Percentiles rank a stretch among this genome's conserved stretches.
Conservation (phyloP, 129 eudicot genomes). For the Heracleum sosnowskyi region DNA sequence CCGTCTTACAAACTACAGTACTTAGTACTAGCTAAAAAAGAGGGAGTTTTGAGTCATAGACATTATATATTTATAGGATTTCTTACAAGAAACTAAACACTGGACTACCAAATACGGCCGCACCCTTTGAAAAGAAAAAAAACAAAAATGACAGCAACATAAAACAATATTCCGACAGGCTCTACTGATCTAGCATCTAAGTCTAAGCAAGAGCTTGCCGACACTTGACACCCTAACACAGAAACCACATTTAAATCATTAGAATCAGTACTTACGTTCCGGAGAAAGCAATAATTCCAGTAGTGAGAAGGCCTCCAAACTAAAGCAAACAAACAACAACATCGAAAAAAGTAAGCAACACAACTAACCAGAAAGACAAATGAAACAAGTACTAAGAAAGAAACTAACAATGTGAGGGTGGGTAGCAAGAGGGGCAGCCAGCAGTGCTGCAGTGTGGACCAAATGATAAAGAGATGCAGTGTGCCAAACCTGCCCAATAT, state of each 20-base stretch:
- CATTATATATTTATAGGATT: neutral
- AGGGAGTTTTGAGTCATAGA: no score
- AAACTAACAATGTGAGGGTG: slow-evolving; percentile 48
- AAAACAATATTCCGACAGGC: neutral
- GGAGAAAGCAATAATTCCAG: slow-evolving; percentile 81
- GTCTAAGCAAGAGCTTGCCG: neutral
- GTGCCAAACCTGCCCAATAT: slow-evolving; percentile 73
- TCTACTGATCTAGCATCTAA: neutral
- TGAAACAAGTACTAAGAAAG: neutral
- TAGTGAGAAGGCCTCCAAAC: slow-evolving; percentile 82
- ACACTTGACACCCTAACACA: neutral
- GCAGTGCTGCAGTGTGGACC: slow-evolving; percentile 87
- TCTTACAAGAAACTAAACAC: neutral
- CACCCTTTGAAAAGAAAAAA: neutral
- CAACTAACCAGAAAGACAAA: neutral
- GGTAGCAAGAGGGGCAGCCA: slow-evolving; percentile 74
- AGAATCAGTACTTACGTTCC: slow-evolving; percentile 65
- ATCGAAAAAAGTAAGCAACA: neutral
- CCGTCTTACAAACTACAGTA: neutral
- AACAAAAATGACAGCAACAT: neutral
- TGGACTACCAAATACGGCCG: neutral
- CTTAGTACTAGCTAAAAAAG: neutral
- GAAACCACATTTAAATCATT: neutral
- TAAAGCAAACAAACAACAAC: slow-evolving; percentile 16
- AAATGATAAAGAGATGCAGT: slow-evolving; percentile 88